Evolutionary conservation across 371 early-diverging fungal species (phyloP).

Genomic region (Mortierella sp.): DNA sequence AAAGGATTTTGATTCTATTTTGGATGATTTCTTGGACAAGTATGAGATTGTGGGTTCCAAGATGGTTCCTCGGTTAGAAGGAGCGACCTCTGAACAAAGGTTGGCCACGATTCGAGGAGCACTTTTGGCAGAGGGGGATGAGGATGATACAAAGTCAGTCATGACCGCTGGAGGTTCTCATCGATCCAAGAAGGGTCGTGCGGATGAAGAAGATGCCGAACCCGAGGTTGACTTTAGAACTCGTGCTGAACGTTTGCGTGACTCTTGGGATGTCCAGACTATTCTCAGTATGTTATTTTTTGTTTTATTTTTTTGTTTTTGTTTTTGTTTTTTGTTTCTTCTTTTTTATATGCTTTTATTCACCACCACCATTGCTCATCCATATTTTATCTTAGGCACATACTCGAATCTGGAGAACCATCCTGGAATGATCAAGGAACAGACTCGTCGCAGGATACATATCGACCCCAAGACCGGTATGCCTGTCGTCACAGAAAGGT

Average conservation of each 20-base stretch:
- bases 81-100: conserved; percentile 68
- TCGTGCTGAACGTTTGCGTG: conserved; percentile 62
- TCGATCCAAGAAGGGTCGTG: conserved; percentile 39
- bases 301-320: neutral
- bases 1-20: conserved; percentile 75
- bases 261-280: conserved; percentile 85
- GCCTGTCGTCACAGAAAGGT: conserved; percentile 63
- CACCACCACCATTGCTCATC: neutral
- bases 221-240: conserved; percentile 58
- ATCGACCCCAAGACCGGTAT: conserved; percentile 75
- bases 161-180: conserved; percentile 49
- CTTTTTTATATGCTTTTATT: neutral
- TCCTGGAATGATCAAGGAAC: conserved; percentile 75
- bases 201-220: conserved; percentile 32
- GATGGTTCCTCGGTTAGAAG: conserved; percentile 74
- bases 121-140: conserved; percentile 56
- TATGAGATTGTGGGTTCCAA: conserved; percentile 84
- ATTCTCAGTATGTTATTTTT: conserved; percentile 62
- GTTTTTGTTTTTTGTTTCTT: conserved; percentile 1
- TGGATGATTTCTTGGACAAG: conserved; percentile 91
- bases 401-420: conserved; percentile 89
- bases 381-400: conserved; percentile 54
- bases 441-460: conserved; percentile 58
- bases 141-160: conserved; percentile 52
- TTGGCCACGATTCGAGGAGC: conserved; percentile 77